Base-by-base conservation (phyloP, 768 basidiomycete genomes). In the Jaapia argillacea region DNA sequence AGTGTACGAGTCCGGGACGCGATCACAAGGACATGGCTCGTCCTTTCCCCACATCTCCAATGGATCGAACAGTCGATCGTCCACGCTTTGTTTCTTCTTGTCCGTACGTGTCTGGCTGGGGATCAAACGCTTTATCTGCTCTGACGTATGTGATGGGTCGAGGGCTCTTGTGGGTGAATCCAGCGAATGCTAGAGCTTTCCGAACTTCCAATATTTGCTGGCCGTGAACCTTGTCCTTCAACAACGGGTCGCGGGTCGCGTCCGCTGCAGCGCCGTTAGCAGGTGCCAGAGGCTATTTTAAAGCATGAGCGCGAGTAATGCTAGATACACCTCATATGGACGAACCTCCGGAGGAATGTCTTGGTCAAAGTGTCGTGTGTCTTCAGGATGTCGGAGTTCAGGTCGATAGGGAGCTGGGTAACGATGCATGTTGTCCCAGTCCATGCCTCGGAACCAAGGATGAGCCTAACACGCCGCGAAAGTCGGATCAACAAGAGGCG, bases 341-440 rank as follows among this genome's bases (percentile, higher is more conserved):
- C 69, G 57, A 64, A 90, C 91, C 79, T 93, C 88, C 27, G 85
- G 68, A 18, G 88, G 88, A 54, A 96, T 97, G 61, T 94, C 90
- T 42, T 84, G 79, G 61, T 98, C 93, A 51, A 99, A 97, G 62
- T 99, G 93, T 48, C 79, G 74, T 13, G 94, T 97, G 60, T 98
- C 92, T 54, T 84, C 87, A 22, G 86, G 83, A 50, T 77, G 69
- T 24, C 58, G 67, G 46, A 99, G 74, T 49, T 91, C 81, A 24
- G 94, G 96, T 47, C 76, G 79, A 70, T 93, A 98, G 13, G 93
- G 93, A 7, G 93, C 86, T 43, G 76, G 71, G 57, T 81, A 81
- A 41, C 72, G 72, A 60, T 92, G 90, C 27, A 97, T 82, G 54
- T 84, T 85, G 37, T 71, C 67, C 84, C 85, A 98, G 57, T 97